Conservation (phyloP, 345 rosid species). For the Psidium guajava region DNA sequence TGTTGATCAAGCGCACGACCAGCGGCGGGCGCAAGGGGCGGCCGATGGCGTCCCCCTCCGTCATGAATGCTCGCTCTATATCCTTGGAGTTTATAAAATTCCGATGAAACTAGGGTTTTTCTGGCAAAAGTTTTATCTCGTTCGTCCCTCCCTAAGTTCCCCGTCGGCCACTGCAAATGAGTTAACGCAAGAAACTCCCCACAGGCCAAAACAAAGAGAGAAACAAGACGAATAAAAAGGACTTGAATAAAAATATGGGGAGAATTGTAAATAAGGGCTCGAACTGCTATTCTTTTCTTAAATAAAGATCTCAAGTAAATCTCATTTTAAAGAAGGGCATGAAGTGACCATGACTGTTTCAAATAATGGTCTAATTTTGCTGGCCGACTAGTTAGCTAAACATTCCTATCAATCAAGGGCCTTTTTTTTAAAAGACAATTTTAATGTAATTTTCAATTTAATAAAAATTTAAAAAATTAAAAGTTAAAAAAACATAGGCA, state of each 20-base stretch:
- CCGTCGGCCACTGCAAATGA: not conserved
- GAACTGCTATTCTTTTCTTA: no score
- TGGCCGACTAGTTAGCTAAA: no score
- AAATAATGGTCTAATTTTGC: no score
- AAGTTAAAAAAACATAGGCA: no score
- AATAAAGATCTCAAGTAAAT: no score
- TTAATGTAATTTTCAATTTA: no score
- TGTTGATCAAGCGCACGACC: not conserved
- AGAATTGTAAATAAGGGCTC: no score
- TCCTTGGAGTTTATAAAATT: not conserved
- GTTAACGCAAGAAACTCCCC: not conserved
- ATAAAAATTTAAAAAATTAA: no score
- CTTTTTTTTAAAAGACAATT: no score
- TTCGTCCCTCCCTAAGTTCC: not conserved
- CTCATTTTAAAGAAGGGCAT: no score
- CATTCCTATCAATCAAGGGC: no score
- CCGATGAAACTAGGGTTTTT: not conserved
- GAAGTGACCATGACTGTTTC: no score
- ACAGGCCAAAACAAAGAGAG: not conserved
- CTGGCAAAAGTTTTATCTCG: not conserved
- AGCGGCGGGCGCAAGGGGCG: not conserved
- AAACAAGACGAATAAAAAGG: not conserved
- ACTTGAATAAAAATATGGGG: not conserved
- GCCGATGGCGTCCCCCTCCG: not conserved
- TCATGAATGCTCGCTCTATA: not conserved